phyloP scores from a whole-genome alignment of 345 rosid genomes.

The Eucalyptus paniculata region DNA sequence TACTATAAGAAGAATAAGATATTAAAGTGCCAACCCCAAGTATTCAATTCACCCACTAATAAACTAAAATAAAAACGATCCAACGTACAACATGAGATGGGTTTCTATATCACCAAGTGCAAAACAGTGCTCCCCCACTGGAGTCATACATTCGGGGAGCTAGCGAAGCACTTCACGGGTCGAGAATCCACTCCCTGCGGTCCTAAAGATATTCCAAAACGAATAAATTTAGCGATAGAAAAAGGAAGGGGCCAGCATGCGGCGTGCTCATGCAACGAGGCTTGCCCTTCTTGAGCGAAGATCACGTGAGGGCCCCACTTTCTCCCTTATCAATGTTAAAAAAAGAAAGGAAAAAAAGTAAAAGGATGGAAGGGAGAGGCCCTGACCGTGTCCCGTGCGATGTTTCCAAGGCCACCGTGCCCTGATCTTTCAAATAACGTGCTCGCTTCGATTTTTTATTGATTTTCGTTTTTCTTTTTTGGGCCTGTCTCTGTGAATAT shows the following conservation, averaged over 20 bases:
- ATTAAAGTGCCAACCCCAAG: neutral
- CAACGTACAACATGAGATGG: neutral
- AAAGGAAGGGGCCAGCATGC: too few relatives aligned
- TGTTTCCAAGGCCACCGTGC: neutral
- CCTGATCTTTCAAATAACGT: neutral
- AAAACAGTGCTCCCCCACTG: neutral
- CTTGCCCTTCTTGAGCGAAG: too few relatives aligned
- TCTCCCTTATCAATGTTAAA: too few relatives aligned
- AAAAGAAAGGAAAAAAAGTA: too few relatives aligned
- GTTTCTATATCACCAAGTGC: neutral
- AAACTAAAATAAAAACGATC: neutral
- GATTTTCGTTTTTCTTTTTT: neutral
- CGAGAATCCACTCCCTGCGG: too few relatives aligned
- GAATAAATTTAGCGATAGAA: too few relatives aligned
- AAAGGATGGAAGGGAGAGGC: too few relatives aligned
- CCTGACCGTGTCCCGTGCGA: neutral
- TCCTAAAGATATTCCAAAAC: too few relatives aligned
- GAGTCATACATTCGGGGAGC: too few relatives aligned
- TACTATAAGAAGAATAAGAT: neutral
- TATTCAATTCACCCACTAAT: neutral
- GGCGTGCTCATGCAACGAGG: too few relatives aligned
- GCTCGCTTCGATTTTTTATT: neutral
- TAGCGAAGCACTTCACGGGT: too few relatives aligned
- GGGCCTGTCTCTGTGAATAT: neutral
- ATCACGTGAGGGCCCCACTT: too few relatives aligned